phyloP scores from a whole-genome alignment of 176 grass and related monocot species.

The Avena atlantica region DNA sequence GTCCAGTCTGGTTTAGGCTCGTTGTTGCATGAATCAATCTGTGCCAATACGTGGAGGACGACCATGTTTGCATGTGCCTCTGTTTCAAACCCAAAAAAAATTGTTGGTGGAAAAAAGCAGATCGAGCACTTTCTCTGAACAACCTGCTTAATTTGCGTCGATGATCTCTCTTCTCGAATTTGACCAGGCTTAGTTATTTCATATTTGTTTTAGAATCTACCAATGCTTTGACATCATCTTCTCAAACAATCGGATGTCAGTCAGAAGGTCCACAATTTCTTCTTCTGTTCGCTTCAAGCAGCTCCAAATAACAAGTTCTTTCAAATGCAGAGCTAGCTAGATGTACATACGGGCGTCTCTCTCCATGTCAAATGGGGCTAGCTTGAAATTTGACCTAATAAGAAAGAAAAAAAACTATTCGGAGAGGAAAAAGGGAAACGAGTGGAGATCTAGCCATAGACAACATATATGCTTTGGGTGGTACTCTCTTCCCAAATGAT shows the following conservation, averaged over 20 bases:
- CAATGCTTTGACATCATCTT: too few relatives aligned
- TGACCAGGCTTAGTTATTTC: not conserved
- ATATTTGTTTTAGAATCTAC: too few relatives aligned
- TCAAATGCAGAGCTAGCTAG: not conserved
- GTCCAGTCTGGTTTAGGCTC: not conserved
- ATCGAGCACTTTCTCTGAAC: not conserved
- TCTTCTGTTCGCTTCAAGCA: not conserved
- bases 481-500: too few relatives aligned
- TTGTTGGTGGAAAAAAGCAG: not conserved
- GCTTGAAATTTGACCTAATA: not conserved
- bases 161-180: not conserved
- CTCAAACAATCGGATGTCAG: not conserved
- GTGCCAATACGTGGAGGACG: not conserved
- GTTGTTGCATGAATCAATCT: not conserved
- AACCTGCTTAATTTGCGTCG: not conserved
- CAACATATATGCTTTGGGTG: not conserved
- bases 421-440: not conserved
- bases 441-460: constrained; percentile 4
- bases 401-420: not conserved
- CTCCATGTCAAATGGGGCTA: not conserved
- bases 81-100: not conserved
- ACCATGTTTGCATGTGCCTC: not conserved
- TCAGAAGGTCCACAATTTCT: not conserved
- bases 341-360: not conserved
- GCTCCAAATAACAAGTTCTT: not conserved